phyloP scores from a whole-genome alignment of 345 rosid species.

The Ailanthus altissimus region DNA sequence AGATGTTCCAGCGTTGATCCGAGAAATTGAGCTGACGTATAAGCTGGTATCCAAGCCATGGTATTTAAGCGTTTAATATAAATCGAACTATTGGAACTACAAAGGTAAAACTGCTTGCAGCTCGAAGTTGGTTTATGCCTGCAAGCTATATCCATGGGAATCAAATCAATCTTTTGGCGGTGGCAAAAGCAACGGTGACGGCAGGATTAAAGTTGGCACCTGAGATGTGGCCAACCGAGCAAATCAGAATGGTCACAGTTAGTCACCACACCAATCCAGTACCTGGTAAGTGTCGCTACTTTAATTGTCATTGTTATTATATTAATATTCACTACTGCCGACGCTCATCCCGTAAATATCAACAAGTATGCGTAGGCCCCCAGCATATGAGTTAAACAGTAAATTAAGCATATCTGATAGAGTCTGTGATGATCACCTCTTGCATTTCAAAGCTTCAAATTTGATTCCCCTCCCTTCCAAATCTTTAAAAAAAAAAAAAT shows the following conservation, averaged over 20 bases:
- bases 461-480: too few species aligned
- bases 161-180: conserved; percentile 71
- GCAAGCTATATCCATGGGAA: conserved; percentile 64
- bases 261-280: conserved; percentile 78
- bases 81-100: too few species aligned
- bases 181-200: conserved; percentile 88
- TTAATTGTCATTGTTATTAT: conserved; percentile 50
- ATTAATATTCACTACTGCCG: conserved; percentile 66
- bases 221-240: conserved; percentile 86
- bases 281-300: conserved; percentile 70
- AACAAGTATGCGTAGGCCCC: conserved; percentile 69
- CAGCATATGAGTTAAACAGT: conserved; percentile 39
- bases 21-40: conserved; percentile 54
- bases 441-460: too few species aligned
- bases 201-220: conserved; percentile 98
- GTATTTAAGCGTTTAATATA: too few species aligned
- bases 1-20: conserved; percentile 84
- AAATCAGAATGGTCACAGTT: conserved; percentile 76
- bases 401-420: too few species aligned
- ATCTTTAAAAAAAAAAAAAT: too few species aligned
- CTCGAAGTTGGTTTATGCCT: too few species aligned
- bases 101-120: too few species aligned
- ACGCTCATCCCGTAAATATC: conserved; percentile 78
- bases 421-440: too few species aligned
- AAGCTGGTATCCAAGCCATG: conserved; percentile 60